These are phyloP conservation scores for Cryphonectria naterciae DNA, from an alignment of 2,329 filamentous ascomycete species.

Conservation along the genomic window DNA sequence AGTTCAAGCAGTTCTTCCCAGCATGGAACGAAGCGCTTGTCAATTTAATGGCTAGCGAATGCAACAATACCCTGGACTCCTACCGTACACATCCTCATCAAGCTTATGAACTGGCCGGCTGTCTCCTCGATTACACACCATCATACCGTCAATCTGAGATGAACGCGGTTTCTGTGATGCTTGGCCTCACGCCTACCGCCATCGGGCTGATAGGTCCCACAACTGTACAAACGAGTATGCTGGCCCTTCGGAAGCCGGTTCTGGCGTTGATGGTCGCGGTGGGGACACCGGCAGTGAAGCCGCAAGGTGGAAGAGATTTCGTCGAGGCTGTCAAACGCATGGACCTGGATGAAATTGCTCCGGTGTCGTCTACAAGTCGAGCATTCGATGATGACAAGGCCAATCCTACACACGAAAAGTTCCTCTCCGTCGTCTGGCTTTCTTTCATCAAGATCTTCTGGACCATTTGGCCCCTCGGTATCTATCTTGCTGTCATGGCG, in stretches of 20 bases:
- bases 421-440: neutral
- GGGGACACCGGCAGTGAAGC: neutral
- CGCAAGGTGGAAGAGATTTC: neutral
- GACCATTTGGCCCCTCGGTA: neutral
- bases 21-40: neutral
- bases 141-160: neutral
- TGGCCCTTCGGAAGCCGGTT: neutral
- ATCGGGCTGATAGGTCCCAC: neutral
- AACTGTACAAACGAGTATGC: neutral
- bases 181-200: neutral
- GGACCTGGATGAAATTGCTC: neutral
- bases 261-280: neutral
- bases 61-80: neutral
- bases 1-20: neutral
- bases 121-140: neutral
- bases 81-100: neutral
- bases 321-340: neutral
- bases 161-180: neutral
- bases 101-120: neutral
- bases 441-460: neutral
- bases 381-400: neutral
- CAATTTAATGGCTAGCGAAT: neutral
- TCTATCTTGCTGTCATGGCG: neutral
- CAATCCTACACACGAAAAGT: too few species aligned
- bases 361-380: neutral